These are phyloP conservation scores for Ogataea ganodermae DNA, from an alignment of 805 yeast species.

Conservation along the genomic window DNA sequence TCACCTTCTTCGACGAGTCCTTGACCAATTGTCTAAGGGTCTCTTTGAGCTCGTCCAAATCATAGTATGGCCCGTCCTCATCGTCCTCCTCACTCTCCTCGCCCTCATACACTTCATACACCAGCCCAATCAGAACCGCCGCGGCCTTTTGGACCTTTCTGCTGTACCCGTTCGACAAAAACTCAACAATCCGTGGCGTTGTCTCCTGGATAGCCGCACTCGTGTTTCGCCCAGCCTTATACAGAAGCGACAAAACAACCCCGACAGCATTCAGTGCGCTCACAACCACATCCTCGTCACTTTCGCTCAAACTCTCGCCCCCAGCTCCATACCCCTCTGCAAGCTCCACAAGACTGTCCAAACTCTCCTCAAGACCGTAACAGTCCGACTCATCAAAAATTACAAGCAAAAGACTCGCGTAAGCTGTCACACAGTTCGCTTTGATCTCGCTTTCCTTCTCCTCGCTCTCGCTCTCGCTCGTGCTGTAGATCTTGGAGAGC, in stretches of 20 bases:
- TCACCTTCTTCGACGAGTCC: constrained; percentile 55
- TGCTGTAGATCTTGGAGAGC: constrained; percentile 19
- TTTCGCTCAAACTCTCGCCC: constrained; percentile 27
- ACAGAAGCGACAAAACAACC: constrained; percentile 45
- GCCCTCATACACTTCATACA: constrained; percentile 51
- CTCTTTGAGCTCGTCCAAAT: constrained; percentile 47
- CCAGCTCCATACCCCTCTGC: constrained; percentile 40
- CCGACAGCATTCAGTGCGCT: constrained; percentile 51
- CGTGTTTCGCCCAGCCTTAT: constrained; percentile 36
- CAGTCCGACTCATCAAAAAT: constrained; percentile 51
- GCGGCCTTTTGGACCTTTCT: constrained; percentile 55
- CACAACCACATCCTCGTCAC: constrained; percentile 44
- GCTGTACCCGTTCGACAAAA: constrained; percentile 40
- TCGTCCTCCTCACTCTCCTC: constrained; percentile 46
- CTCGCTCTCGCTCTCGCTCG: constrained; percentile 13
- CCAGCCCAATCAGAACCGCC: constrained; percentile 55
- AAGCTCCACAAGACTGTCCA: constrained; percentile 45
- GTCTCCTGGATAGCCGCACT: constrained; percentile 44
- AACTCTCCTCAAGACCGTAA: constrained; percentile 49
- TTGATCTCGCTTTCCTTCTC: constrained; percentile 17
- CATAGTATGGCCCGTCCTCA: constrained; percentile 49
- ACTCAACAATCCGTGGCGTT: constrained; percentile 41
- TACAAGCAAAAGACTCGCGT: constrained; percentile 39
- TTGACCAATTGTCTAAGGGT: constrained; percentile 46
- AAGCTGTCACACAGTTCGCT: constrained; percentile 28